These are phyloP conservation scores for Tetrahymena borealis DNA, from an alignment of 73 alveolate genomes.

Conservation along the genomic window DNA sequence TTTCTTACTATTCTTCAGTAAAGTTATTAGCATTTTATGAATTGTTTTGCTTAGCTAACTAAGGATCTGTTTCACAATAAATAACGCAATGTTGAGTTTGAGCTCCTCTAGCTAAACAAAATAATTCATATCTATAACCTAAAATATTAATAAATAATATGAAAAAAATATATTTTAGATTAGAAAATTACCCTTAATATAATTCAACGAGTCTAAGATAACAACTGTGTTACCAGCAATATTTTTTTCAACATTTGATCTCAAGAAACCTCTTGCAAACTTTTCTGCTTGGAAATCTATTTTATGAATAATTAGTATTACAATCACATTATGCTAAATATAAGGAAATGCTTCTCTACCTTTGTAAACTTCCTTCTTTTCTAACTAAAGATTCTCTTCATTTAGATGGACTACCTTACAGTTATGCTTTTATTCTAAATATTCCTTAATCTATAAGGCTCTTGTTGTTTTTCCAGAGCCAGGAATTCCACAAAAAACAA, in stretches of 20 bases:
- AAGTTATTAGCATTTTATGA: conserved; percentile 1
- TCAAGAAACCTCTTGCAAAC: conserved; percentile 77
- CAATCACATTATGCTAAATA: neutral
- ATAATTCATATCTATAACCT: conserved; percentile 93
- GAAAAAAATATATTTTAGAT: no score
- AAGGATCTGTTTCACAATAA: conserved; percentile 62
- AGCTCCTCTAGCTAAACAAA: conserved; percentile 82
- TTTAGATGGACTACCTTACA: conserved; percentile 60
- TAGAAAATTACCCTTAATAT: conserved; percentile 77
- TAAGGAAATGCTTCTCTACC: conserved; percentile 28
- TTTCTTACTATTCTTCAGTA: neutral
- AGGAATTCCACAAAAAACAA: conserved; percentile 92
- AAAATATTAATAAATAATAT: no score
- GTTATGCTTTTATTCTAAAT: conserved; percentile 57
- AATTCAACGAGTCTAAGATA: conserved; percentile 89
- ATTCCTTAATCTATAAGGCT: conserved; percentile 68
- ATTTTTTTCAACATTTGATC: conserved; percentile 87
- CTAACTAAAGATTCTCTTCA: conserved; percentile 73
- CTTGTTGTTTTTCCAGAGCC: conserved; percentile 89
- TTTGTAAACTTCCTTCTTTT: conserved; percentile 62
- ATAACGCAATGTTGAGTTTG: conserved; percentile 80
- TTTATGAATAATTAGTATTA: neutral
- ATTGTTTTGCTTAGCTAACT: conserved; percentile 19
- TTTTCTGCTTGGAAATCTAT: conserved; percentile 51
- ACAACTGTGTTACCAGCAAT: conserved; percentile 71